Conservation (phyloP, 2,329 filamentous ascomycete species). For the Aspergillus fumigatus region DNA sequence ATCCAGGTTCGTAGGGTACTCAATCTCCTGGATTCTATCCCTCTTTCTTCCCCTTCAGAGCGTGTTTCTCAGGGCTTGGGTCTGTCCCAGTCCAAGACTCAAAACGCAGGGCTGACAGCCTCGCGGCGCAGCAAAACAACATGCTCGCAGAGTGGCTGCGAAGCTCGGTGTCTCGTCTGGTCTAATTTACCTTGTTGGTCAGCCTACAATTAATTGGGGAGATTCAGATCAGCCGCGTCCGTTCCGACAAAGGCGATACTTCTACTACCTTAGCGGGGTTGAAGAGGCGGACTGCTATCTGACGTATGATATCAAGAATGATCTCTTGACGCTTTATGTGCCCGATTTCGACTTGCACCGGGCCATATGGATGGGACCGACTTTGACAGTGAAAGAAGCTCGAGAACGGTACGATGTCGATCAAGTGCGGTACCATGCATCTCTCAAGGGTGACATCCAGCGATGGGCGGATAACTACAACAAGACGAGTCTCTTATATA, state of each 20-base stretch:
- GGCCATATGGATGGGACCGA: constrained; percentile 41
- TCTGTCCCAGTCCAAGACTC: constrained; percentile 1
- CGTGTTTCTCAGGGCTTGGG: neutral
- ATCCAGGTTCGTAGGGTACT: constrained; percentile 31
- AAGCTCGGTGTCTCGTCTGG: constrained; percentile 42
- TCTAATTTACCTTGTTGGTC: constrained; percentile 54
- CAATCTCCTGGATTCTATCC: neutral
- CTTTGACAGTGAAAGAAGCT: constrained; percentile 51
- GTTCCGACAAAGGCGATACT: constrained; percentile 59
- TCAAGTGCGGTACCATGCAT: constrained; percentile 57
- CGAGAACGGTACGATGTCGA: constrained; percentile 63
- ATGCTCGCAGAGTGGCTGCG: constrained; percentile 44
- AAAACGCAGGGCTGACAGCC: constrained; percentile 7
- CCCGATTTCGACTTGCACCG: constrained; percentile 59
- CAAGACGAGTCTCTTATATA: constrained; percentile 27
- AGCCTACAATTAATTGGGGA: constrained; percentile 47
- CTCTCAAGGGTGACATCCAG: constrained; percentile 48
- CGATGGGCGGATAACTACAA: constrained; percentile 28
- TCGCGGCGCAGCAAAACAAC: constrained; percentile 42
- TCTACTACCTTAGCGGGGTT: constrained; percentile 56
- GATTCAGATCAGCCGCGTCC: constrained; percentile 56
- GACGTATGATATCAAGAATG: constrained; percentile 54
- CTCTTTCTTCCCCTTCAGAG: neutral
- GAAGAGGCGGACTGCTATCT: constrained; percentile 53
- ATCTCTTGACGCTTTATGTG: constrained; percentile 68